Conservation (phyloP, 345 rosid species). For the Syzygium aromaticum region DNA sequence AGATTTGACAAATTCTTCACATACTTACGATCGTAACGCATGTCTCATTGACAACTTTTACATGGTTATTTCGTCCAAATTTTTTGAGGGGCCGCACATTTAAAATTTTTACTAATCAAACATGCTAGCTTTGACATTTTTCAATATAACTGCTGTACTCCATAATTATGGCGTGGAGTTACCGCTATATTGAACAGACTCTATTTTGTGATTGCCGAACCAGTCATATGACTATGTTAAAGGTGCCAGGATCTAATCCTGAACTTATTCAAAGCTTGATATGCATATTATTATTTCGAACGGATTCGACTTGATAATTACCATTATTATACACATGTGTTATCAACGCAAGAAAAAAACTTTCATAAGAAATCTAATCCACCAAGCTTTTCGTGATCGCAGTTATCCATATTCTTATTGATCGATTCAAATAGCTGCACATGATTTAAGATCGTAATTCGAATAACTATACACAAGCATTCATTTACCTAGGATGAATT, state of each 20-base stretch:
- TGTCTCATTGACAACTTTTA: neutral
- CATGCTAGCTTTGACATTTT: neutral
- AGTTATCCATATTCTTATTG: accelerated
- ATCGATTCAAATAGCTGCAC: neutral
- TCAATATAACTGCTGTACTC: neutral
- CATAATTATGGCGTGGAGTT: neutral
- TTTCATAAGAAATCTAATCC: neutral
- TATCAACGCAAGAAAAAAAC: neutral
- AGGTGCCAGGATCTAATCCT: neutral
- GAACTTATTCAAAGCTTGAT: neutral
- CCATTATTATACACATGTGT: neutral
- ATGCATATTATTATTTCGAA: neutral
- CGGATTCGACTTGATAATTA: neutral
- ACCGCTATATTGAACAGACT: neutral
- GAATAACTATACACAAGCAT: neutral
- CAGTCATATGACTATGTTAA: neutral
- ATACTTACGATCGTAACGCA: neutral
- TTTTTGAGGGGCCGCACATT: neutral
- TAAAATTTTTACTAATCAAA: neutral
- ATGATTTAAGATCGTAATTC: neutral
- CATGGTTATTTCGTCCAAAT: neutral
- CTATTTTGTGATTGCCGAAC: too few species aligned
- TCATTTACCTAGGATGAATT: neutral
- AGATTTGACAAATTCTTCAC: neutral
- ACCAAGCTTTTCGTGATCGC: accelerated